Base-by-base conservation (phyloP, 352 stramenopile genomes). In the Pythium aristosporum region DNA sequence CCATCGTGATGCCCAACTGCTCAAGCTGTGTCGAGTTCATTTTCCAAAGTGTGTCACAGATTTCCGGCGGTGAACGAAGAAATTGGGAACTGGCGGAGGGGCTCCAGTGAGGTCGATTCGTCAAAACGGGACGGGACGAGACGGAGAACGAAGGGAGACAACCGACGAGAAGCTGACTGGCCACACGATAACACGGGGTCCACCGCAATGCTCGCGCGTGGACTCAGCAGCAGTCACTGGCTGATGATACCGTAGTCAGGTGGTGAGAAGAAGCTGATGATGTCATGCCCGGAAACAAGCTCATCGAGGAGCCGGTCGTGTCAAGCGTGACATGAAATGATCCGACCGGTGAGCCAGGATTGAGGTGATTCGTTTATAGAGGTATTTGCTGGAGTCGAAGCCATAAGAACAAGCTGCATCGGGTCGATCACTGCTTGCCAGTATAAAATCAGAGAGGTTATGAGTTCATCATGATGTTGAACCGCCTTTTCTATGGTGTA, bases 1-100 rank as follows among this genome's bases (percentile, higher is more conserved):
- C 63, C 55, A 69, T 69, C 30, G 41, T 15, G 50, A 57, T 34
- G 41, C 32, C 20, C 10, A 21, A 37, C 50, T 57, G 50, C 2
- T 18, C 30, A 6, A 57, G 30, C 2, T 46, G 30, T 20, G 32
- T 46, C 32, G 50, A 43, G 50, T 57, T 57, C 50, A 57, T 57
- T 28, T 28, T 28, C 25, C 25, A 25, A 1, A 32, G 30, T 15
- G 30, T 15, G 16, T 47, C 5, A 12, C 16, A 12, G 20, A 21
- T 47, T 42, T 5, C 7, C 13, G 32, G 50, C 32, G 20, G 10
- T 47, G 30, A 18, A 37, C 25, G 25, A 28, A 28, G 25, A 28
- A 20, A 57, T 43, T 57, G 50, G 50, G 50, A 57, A 57, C 30
- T 46, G 50, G 50, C 32, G 50, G 18, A 30, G 18, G 32, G 34